Conservation (phyloP, 1,139 yeast genomes). For the Geotrichum histeridarum region DNA sequence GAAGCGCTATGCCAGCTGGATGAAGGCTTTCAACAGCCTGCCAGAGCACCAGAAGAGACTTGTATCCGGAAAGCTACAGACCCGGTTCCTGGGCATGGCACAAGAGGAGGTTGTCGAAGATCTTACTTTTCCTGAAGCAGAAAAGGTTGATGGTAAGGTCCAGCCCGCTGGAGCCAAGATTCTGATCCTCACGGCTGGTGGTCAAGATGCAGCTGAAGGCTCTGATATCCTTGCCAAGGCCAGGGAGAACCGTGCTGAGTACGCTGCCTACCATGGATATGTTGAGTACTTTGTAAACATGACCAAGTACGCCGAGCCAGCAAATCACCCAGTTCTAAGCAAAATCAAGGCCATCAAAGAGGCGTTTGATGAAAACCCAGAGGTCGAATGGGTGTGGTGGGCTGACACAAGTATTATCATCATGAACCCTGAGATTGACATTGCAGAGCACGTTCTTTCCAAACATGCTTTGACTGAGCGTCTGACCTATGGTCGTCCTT, state of each 20-base stretch:
- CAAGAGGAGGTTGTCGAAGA: conserved; percentile 7
- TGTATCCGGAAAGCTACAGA: conserved; percentile 14
- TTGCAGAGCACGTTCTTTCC: conserved; percentile 33
- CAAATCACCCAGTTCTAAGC: conserved; percentile 30
- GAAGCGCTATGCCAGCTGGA: conserved; percentile 16
- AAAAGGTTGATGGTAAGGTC: conserved; percentile 21
- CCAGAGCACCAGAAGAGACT: conserved; percentile 1
- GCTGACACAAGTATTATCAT: conserved; percentile 35
- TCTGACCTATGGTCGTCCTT: conserved; percentile 24
- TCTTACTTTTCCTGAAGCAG: conserved; percentile 4
- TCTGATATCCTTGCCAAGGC: conserved; percentile 28
- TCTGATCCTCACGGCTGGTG: conserved; percentile 33
- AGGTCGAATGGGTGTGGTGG: conserved; percentile 39
- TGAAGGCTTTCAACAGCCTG: conserved; percentile 9
- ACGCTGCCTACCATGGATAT: conserved; percentile 34
- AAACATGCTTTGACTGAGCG: conserved; percentile 30
- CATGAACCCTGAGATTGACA: conserved; percentile 31
- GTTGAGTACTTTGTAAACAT: conserved; percentile 32
- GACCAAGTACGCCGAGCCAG: conserved; percentile 22
- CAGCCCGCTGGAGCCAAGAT: conserved; percentile 29
- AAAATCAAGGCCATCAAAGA: conserved; percentile 34
- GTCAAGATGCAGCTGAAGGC: conserved; percentile 29
- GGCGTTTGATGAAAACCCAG: conserved; percentile 30
- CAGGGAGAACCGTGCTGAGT: conserved; percentile 33
- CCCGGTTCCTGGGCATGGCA: conserved; percentile 14